Evolutionary conservation across 306 rosid genomes (phyloP).

Genomic region (Malus sylvestris): DNA sequence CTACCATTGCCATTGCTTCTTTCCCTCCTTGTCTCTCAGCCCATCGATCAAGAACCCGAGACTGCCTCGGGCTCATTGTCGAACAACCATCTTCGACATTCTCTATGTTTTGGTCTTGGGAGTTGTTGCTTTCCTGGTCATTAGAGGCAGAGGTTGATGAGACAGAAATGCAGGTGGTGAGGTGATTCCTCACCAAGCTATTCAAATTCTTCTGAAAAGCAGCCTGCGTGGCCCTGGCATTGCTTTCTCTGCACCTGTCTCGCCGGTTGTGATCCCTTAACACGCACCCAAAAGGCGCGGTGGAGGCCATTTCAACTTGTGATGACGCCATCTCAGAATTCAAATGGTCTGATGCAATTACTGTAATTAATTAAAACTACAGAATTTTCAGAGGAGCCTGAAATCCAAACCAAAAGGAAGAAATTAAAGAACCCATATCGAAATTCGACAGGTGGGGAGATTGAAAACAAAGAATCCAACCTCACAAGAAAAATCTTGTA

Average conservation of each 20-base stretch:
- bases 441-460: neutral
- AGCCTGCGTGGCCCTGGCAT: conserved; percentile 23
- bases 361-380: neutral
- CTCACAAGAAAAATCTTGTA: neutral
- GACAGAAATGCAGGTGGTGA: conserved; percentile 34
- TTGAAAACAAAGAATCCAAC: neutral
- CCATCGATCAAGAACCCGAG: conserved; percentile 1
- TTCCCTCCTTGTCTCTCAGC: neutral
- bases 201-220: conserved; percentile 43
- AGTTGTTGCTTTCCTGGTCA: conserved; percentile 16
- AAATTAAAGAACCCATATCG: neutral
- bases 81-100: neutral
- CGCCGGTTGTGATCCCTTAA: conserved; percentile 53
- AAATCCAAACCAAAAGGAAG: neutral
- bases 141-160: conserved; percentile 25
- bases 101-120: neutral
- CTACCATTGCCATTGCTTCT: neutral
- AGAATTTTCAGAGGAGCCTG: neutral
- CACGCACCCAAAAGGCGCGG: conserved; percentile 62
- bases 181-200: conserved; percentile 49
- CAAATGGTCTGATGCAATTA: neutral
- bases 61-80: conserved; percentile 13
- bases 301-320: conserved; percentile 48
- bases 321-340: conserved; percentile 56
- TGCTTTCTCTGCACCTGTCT: conserved; percentile 42